phyloP scores from a whole-genome alignment of 805 yeast species.

The Metschnikowia baotianmanensis region DNA sequence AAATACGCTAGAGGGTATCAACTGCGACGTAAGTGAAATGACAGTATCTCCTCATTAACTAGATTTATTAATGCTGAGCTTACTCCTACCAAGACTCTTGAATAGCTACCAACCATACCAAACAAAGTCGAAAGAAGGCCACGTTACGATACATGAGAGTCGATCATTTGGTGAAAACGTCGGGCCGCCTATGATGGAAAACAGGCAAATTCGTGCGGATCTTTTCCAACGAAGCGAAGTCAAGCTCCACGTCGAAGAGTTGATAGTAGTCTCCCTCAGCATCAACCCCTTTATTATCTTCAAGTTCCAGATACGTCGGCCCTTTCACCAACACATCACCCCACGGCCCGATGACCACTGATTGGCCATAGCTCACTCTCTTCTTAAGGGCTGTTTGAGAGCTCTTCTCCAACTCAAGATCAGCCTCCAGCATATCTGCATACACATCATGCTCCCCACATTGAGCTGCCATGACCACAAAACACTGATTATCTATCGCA shows the following conservation, averaged over 20 bases:
- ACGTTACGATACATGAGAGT: too few species aligned
- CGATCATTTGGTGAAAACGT: slow-evolving; percentile 29
- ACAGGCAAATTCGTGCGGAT: slow-evolving; percentile 75
- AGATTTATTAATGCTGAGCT: too few species aligned
- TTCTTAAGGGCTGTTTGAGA: slow-evolving; percentile 17
- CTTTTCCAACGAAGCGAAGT: slow-evolving; percentile 44
- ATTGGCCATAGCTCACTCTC: slow-evolving; percentile 82
- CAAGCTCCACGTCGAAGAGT: slow-evolving; percentile 63
- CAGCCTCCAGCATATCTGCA: slow-evolving; percentile 32
- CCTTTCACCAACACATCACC: slow-evolving; percentile 68
- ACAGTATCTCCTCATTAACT: too few species aligned
- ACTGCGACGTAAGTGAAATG: too few species aligned
- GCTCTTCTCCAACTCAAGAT: background rate
- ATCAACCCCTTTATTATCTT: slow-evolving; percentile 16
- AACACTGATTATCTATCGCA: slow-evolving; percentile 86
- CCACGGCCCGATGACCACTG: slow-evolving; percentile 89
- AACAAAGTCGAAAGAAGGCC: too few species aligned
- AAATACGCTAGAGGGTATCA: too few species aligned
- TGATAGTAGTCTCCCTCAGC: slow-evolving; percentile 39
- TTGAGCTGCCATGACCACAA: slow-evolving; percentile 87
- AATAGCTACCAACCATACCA: too few species aligned
- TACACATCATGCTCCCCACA: slow-evolving; percentile 68
- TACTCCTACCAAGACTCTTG: too few species aligned
- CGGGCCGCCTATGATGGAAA: slow-evolving; percentile 67
- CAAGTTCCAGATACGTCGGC: slow-evolving; percentile 28